phyloP scores from a whole-genome alignment of 176 grass and related monocot species.

The Aegilops umbellulata region DNA sequence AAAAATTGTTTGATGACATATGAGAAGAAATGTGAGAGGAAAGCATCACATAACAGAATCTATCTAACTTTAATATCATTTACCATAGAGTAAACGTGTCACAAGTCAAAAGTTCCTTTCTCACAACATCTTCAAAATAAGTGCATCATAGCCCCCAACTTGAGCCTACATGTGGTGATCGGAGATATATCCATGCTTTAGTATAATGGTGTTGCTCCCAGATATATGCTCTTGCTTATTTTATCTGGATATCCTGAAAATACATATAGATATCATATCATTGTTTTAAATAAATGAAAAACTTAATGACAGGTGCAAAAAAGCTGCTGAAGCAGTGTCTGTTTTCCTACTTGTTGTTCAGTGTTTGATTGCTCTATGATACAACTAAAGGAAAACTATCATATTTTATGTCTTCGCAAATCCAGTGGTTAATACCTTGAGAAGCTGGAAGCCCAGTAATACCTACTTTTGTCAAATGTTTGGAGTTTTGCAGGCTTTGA shows the following conservation, averaged over 20 bases:
- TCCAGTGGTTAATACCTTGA: not conserved
- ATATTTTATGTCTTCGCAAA: not conserved
- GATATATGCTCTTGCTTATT: not conserved
- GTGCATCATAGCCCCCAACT: not conserved
- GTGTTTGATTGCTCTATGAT: not conserved
- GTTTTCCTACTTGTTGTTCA: not conserved
- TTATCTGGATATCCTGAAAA: constrained; percentile 2
- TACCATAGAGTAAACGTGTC: not conserved
- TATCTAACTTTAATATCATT: not conserved
- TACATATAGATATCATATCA: not conserved
- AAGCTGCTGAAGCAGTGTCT: not conserved
- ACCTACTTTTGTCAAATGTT: constrained; percentile 3
- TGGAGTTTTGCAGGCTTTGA: constrained; percentile 60
- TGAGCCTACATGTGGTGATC: not conserved
- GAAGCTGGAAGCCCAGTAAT: not conserved
- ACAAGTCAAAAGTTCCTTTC: not conserved
- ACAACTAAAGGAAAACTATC: not conserved
- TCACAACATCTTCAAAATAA: not conserved
- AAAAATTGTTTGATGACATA: not conserved
- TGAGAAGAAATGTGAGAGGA: not conserved
- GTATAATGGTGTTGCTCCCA: not conserved
- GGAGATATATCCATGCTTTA: not conserved
- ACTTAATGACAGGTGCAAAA: not conserved
- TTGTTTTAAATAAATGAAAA: constrained; percentile 1
- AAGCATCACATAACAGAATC: not conserved